Evolutionary conservation across 306 rosid species (phyloP).

Genomic region (Vicia sativa): DNA sequence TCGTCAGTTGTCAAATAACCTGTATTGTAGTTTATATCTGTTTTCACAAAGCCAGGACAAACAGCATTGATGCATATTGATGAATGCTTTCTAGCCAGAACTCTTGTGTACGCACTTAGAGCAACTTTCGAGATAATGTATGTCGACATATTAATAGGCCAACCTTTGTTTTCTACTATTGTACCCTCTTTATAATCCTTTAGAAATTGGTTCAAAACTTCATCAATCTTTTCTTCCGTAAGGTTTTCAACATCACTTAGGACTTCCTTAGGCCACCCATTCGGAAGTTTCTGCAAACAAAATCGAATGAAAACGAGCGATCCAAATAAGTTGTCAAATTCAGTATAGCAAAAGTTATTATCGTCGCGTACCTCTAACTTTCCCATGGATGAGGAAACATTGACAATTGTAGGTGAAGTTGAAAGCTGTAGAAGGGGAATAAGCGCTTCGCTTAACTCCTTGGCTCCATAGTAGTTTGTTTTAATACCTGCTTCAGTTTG

Average conservation of each 20-base stretch:
- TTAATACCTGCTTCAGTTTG: slow-evolving; percentile 42
- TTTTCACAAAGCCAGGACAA: slow-evolving; percentile 54
- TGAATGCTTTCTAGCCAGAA: slow-evolving; percentile 43
- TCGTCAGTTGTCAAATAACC: slow-evolving; percentile 54
- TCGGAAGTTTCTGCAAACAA: not conserved
- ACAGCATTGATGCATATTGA: slow-evolving; percentile 41
- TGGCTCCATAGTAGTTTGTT: slow-evolving; percentile 63
- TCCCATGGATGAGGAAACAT: slow-evolving; percentile 49
- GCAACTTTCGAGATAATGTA: slow-evolving; percentile 55
- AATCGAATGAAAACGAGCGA: not conserved
- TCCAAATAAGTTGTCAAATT: too few species aligned
- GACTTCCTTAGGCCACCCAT: slow-evolving; percentile 34
- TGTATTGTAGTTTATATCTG: slow-evolving; percentile 42
- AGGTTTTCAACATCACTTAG: slow-evolving; percentile 49
- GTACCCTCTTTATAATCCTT: slow-evolving; percentile 51
- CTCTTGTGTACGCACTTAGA: slow-evolving; percentile 54
- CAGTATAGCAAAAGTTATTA: not conserved
- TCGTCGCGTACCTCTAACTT: slow-evolving; percentile 30
- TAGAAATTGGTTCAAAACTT: slow-evolving; percentile 40
- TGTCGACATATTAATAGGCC: slow-evolving; percentile 43
- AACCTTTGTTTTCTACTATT: slow-evolving; percentile 42
- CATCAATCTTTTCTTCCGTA: slow-evolving; percentile 50
- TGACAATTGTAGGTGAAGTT: slow-evolving; percentile 60
- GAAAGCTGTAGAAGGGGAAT: slow-evolving; percentile 63
- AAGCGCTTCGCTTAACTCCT: slow-evolving; percentile 45